phyloP scores from a whole-genome alignment of 2,329 filamentous ascomycete genomes.

The Sarocladium strictum region DNA sequence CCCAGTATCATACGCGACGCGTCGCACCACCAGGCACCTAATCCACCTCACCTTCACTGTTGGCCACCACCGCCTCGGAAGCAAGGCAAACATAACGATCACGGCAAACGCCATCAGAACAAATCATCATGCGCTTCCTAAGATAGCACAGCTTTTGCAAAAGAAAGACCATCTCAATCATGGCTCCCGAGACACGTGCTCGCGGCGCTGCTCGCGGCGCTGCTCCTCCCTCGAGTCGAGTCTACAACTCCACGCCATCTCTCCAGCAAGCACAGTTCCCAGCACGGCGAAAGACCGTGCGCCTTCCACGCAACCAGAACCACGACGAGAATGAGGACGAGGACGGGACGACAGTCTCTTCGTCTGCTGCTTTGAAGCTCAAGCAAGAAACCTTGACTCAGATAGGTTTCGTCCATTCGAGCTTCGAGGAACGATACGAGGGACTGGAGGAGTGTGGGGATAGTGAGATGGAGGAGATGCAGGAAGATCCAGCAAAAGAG shows the following conservation, averaged over 20 bases:
- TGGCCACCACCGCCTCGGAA: not conserved
- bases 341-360: not conserved
- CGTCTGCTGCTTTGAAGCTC: conserved; percentile 15
- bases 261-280: conserved; percentile 35
- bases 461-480: conserved; percentile 18
- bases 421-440: conserved; percentile 23
- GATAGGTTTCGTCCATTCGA: conserved; percentile 31
- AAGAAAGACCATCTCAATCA: not conserved
- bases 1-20: not conserved
- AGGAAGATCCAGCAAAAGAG: conserved; percentile 17
- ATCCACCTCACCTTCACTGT: not conserved
- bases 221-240: conserved; percentile 25
- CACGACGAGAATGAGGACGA: not conserved
- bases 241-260: conserved; percentile 31
- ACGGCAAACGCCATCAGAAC: not conserved
- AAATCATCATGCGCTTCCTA: not conserved
- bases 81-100: not conserved
- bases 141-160: too few relatives aligned
- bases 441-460: conserved; percentile 21
- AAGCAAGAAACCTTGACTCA: conserved; percentile 39
- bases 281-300: conserved; percentile 14
- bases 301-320: not conserved
- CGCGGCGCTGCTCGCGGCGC: conserved; percentile 26
- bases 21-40: not conserved
- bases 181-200: conserved; percentile 17